These are phyloP conservation scores for Rhizopus arrhizus DNA, from an alignment of 371 early-diverging fungal genomes.

Conservation along the genomic window DNA sequence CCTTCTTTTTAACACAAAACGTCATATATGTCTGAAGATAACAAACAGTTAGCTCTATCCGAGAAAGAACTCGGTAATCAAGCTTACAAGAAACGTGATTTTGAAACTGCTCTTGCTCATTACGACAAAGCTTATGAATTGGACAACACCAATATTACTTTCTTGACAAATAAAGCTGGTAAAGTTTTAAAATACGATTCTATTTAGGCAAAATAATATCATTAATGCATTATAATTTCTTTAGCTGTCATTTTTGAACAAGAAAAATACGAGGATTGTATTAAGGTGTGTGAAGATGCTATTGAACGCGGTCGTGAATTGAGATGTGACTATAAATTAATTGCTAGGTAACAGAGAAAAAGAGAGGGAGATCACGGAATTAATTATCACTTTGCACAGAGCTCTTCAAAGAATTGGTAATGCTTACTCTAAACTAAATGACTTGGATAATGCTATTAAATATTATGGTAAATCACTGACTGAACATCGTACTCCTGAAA, in stretches of 20 bases:
- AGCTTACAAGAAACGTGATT: conserved; percentile 91
- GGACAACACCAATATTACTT: conserved; percentile 86
- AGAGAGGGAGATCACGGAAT: neutral
- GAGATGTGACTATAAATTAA: conserved; percentile 92
- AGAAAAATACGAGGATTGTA: conserved; percentile 88
- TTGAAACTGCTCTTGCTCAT: conserved; percentile 86
- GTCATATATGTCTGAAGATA: conserved; percentile 50
- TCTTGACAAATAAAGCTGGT: conserved; percentile 93
- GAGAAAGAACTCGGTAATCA: conserved; percentile 92
- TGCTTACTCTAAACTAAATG: conserved; percentile 80
- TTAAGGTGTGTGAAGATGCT: conserved; percentile 90
- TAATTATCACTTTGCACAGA: conserved; percentile 31
- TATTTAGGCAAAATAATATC: no score
- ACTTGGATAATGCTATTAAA: conserved; percentile 86
- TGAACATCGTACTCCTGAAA: conserved; percentile 95
- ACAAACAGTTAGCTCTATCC: conserved; percentile 74
- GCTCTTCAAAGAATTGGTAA: conserved; percentile 92
- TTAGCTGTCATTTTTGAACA: conserved; percentile 92
- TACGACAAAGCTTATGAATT: conserved; percentile 92
- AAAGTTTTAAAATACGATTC: conserved; percentile 10
- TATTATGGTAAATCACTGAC: conserved; percentile 91
- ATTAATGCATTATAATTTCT: no score
- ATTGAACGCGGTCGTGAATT: conserved; percentile 90
- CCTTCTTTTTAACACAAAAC: neutral
- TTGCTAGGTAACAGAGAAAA: conserved; percentile 72